Evolutionary conservation across 2,329 filamentous ascomycete species (phyloP), one percentile per base, ranked within the genome.

Genomic region (Decorospora gaudefroyi): DNA sequence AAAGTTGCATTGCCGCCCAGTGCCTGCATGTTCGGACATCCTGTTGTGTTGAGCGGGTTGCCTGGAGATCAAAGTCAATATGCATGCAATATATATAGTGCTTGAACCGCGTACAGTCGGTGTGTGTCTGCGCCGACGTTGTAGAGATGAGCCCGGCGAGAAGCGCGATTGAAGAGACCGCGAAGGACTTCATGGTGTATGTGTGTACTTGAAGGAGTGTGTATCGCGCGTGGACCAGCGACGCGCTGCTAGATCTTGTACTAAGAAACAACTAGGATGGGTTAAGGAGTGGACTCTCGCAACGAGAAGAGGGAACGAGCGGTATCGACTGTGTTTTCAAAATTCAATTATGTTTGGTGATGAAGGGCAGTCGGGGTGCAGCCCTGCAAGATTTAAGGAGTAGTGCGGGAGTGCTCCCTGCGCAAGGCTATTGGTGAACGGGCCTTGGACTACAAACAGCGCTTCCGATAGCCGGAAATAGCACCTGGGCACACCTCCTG

Each of bases 11-110:
- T 74, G 38, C 81, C 82, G 42, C 85, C 83, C 12, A 95, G 78
- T 9, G 88, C 90, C 2, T 83, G 77, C 67, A 93, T 80, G 27
- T 83, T 69, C 1, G 87, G 82, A 67, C 90, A 95, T 54, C 74
- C 71, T 29, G 78, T 82, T 48, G 74, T 71, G 53, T 90, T 79
- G 61, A 86, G 77, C 4, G 92, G 91, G 64, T 95, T 85, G 76
- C 91, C 38, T 47, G 40, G 17, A 21, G n/a, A 13, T 7, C 11
- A 4, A 23, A 11, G 26, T 46, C n/a, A n/a, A n/a, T n/a, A n/a
- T n/a, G n/a, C n/a, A n/a, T n/a, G n/a, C n/a, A n/a, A n/a, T n/a
- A n/a, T n/a, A n/a, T n/a, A n/a, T n/a, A n/a, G n/a, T n/a, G 22
- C 3, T 12, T 17, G n/a, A 1, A 26, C 13, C 15, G 21, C 38